Conservation (phyloP, 768 basidiomycete species). For the Ramaria sp. region DNA sequence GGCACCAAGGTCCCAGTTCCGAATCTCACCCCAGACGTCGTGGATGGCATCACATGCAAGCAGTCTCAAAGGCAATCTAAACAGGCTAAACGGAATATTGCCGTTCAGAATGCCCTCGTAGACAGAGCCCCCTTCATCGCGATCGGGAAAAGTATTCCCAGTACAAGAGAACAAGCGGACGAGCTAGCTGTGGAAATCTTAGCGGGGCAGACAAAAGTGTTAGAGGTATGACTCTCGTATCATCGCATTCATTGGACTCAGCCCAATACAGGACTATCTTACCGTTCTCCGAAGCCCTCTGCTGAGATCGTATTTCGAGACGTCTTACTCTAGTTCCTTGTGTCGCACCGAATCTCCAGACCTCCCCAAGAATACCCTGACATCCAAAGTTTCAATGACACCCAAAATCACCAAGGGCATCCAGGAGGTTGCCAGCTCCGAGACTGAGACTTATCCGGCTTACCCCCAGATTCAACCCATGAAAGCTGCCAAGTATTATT, state of each 20-base stretch:
- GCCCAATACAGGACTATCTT: not conserved
- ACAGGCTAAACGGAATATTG: not conserved
- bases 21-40: too few relatives aligned
- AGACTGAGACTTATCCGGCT: slow-evolving; percentile 13
- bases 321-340: too few relatives aligned
- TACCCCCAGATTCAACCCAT: slow-evolving; percentile 44
- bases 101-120: not conserved
- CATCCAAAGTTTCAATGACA: not conserved
- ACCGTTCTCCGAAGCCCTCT: not conserved
- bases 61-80: not conserved
- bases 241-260: not conserved
- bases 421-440: slow-evolving; percentile 7
- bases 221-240: not conserved
- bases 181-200: not conserved
- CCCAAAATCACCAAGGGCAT: not conserved
- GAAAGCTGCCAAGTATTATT: slow-evolving; percentile 49
- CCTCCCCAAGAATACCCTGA: not conserved
- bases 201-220: not conserved
- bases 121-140: not conserved
- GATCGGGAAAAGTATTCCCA: not conserved
- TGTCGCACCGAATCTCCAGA: not conserved
- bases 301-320: not conserved
- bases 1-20: not conserved
- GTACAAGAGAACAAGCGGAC: not conserved
- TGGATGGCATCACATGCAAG: not conserved